Conservation (phyloP, 2,329 filamentous ascomycete genomes). For the Ceratocystis diversiconidia region DNA sequence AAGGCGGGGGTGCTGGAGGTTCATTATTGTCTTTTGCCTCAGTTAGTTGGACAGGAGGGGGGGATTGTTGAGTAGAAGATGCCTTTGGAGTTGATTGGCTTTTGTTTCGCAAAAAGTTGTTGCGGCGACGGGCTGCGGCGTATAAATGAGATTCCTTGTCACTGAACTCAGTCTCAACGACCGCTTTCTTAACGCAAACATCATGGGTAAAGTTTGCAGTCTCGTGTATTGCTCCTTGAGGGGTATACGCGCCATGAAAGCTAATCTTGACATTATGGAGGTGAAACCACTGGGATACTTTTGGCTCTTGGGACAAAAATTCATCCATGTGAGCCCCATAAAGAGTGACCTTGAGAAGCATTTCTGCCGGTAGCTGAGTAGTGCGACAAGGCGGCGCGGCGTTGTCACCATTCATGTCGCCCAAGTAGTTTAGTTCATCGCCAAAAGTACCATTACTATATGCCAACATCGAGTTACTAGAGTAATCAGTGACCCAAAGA, state of each 20-base stretch:
- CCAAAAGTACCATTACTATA: constrained; percentile 18
- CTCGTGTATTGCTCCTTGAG: constrained; percentile 6
- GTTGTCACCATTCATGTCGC: background rate
- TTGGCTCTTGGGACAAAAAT: background rate
- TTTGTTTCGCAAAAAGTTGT: background rate
- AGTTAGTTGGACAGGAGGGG: background rate
- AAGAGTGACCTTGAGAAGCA: constrained; percentile 23
- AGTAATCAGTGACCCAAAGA: constrained; percentile 74
- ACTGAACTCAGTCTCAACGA: background rate
- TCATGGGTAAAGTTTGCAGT: background rate
- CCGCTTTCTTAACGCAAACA: background rate
- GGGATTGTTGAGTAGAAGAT: background rate
- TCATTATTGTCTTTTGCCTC: background rate
- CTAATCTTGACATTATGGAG: constrained; percentile 7
- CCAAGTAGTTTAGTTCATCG: constrained; percentile 19
- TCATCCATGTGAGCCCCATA: constrained; percentile 1
- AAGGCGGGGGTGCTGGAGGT: background rate
- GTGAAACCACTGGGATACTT: constrained; percentile 5
- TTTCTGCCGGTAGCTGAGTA: constrained; percentile 21
- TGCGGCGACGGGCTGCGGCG: background rate
- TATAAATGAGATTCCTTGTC: background rate
- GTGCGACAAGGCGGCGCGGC: background rate
- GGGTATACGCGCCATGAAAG: background rate
- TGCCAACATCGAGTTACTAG: constrained; percentile 39
- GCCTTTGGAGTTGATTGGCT: background rate